phyloP scores from a whole-genome alignment of 2,329 filamentous ascomycete species.

The Phoma sp. region DNA sequence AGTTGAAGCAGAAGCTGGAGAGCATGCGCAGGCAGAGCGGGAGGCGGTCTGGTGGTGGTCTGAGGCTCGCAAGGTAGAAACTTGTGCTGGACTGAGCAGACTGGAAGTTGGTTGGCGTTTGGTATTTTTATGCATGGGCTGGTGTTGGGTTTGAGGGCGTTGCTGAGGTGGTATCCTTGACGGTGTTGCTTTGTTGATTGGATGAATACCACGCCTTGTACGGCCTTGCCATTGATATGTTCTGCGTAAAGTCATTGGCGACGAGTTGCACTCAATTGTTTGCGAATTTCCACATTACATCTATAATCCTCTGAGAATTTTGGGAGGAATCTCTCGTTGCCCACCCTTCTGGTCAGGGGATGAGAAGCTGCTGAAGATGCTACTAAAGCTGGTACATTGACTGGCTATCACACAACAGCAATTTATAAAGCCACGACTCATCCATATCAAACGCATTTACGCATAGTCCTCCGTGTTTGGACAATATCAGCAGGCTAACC shows the following conservation, averaged over 20 bases:
- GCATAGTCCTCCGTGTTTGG: no score
- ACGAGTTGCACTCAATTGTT: no score
- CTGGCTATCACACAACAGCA: no score
- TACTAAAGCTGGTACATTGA: no score
- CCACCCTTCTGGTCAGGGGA: no score
- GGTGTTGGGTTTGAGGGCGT: slow-evolving; percentile 9
- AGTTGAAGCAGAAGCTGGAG: slow-evolving; percentile 55
- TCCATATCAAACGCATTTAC: no score
- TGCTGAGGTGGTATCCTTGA: background rate
- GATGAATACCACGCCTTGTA: background rate
- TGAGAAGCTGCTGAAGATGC: no score
- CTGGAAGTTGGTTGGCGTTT: slow-evolving; percentile 32
- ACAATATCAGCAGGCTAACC: background rate
- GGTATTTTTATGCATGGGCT: slow-evolving; percentile 33
- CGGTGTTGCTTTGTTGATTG: background rate
- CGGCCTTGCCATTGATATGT: background rate
- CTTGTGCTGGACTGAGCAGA: background rate
- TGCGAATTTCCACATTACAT: no score
- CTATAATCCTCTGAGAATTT: no score
- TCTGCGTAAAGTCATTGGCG: no score
- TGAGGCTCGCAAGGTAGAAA: slow-evolving; percentile 26
- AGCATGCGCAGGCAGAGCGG: slow-evolving; percentile 47
- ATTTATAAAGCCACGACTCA: no score
- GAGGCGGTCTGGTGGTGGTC: slow-evolving; percentile 21
- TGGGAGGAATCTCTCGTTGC: no score